Conservation (phyloP, 2,329 filamentous ascomycete genomes). For the Aspergillus jensenii region DNA sequence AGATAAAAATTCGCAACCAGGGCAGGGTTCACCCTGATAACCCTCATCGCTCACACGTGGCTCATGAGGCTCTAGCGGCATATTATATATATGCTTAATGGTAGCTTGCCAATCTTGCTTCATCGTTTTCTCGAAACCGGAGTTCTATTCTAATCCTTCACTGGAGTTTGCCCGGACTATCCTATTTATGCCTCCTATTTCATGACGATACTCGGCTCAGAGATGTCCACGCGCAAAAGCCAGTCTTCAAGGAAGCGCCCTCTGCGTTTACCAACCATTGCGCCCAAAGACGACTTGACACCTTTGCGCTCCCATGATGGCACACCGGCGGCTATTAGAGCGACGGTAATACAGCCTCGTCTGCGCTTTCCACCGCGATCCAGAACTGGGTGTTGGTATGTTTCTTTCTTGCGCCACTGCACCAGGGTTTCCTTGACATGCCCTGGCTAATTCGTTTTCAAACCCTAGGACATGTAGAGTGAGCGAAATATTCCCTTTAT, state of each 20-base stretch:
- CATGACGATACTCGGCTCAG: conserved; percentile 36
- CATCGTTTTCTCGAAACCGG: neutral
- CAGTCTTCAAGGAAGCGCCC: conserved; percentile 39
- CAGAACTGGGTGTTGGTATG: conserved; percentile 54
- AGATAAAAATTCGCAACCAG: neutral
- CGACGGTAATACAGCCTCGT: conserved; percentile 37
- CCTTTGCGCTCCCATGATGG: conserved; percentile 16
- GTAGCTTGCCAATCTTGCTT: neutral
- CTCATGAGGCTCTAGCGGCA: conserved; percentile 5
- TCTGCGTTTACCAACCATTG: conserved; percentile 44
- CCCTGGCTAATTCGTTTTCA: conserved; percentile 14
- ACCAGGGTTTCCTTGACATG: neutral
- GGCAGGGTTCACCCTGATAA: neutral
- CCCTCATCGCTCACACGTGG: conserved; percentile 2
- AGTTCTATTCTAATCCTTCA: neutral
- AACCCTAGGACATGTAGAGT: conserved; percentile 44
- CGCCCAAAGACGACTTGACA: conserved; percentile 42
- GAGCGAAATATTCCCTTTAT: conserved; percentile 21
- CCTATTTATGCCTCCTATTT: neutral
- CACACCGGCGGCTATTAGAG: conserved; percentile 27
- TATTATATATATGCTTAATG: conserved; percentile 11
- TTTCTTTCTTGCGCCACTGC: conserved; percentile 9
- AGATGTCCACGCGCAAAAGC: conserved; percentile 39
- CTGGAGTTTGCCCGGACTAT: neutral
- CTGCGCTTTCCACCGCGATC: conserved; percentile 54